These are phyloP conservation scores for Podaxis mareebaensis DNA, from an alignment of 768 basidiomycete genomes.

Conservation along the genomic window DNA sequence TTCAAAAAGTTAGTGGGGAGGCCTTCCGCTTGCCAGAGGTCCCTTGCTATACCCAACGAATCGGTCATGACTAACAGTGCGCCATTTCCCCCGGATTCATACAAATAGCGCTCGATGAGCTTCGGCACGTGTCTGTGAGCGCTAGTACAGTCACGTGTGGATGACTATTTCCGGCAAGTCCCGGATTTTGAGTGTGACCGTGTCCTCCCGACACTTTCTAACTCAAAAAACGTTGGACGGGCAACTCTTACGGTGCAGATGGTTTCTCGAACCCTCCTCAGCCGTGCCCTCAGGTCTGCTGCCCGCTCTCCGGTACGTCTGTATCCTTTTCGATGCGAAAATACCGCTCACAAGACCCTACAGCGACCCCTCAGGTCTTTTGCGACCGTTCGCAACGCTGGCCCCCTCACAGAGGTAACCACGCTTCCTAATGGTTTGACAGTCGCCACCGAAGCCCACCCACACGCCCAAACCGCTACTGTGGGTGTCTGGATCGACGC, in stretches of 20 bases:
- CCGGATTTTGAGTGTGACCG: constrained; percentile 29
- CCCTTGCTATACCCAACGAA: constrained; percentile 21
- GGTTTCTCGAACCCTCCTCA: constrained; percentile 44
- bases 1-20: constrained; percentile 39
- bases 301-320: constrained; percentile 39
- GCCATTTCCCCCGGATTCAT: not conserved
- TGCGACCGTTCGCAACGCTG: constrained; percentile 68
- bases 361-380: constrained; percentile 66
- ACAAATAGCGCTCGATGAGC: not conserved
- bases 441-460: constrained; percentile 88
- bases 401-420: constrained; percentile 86
- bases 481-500: constrained; percentile 99
- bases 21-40: constrained; percentile 41
- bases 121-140: not conserved
- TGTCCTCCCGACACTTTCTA: constrained; percentile 32
- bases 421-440: constrained; percentile 95
- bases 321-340: not conserved
- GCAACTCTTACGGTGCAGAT: constrained; percentile 25
- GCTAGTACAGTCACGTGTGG: constrained; percentile 19
- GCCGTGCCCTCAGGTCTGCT: constrained; percentile 42
- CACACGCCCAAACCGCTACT: constrained; percentile 94
- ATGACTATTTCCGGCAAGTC: constrained; percentile 26
- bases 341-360: constrained; percentile 6
- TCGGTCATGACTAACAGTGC: constrained; percentile 1
- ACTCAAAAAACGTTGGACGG: constrained; percentile 31